Evolutionary conservation across 768 basidiomycete genomes (phyloP), one percentile per base, ranked within the genome.

Genomic region (Lepiota venenata): DNA sequence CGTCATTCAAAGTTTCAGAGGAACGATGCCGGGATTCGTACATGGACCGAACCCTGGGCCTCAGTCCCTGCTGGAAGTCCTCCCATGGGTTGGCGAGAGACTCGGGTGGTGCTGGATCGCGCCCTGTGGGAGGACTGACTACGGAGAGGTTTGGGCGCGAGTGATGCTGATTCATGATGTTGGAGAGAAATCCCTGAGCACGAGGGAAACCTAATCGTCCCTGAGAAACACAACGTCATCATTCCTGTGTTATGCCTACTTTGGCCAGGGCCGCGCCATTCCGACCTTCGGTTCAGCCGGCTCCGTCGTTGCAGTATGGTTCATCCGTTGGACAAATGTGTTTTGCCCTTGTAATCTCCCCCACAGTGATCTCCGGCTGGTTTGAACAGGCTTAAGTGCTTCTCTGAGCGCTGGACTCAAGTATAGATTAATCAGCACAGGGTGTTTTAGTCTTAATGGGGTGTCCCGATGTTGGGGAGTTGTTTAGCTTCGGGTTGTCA

Each of bases 81-180:
- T 55, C 43, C 53, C 53, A 55, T 9, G 39, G 47, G 16, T 41
- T 48, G 11, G 39, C 32, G 21, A 48, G 46, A 48, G n/a, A 48
- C 15, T 14, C 32, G 3, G 5, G 3, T 25, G 25, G 25, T 5
- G n/a, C 22, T 45, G 42, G 43, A 6, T 38, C 21, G 18, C 36
- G 38, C 15, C 32, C 27, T 12, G 16, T n/a, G 20, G 21, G 15
- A 32, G 39, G 27, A 14, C 27, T 20, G 16, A 3, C 32, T 20
- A 9, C 14, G 12, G 50, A 42, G 35, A 35, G 32, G n/a, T 22
- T 39, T 22, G 41, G 16, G 32, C 39, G 29, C 32, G 6, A 14
- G 6, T 35, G 16, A 20, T 32, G 18, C 18, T 44, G 40, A 21
- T 36, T 43, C 42, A 52, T 52, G 29, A 29, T n/a, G n/a, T 32